phyloP scores from a whole-genome alignment of 2,329 filamentous ascomycete species.

The Botrytis aclada region DNA sequence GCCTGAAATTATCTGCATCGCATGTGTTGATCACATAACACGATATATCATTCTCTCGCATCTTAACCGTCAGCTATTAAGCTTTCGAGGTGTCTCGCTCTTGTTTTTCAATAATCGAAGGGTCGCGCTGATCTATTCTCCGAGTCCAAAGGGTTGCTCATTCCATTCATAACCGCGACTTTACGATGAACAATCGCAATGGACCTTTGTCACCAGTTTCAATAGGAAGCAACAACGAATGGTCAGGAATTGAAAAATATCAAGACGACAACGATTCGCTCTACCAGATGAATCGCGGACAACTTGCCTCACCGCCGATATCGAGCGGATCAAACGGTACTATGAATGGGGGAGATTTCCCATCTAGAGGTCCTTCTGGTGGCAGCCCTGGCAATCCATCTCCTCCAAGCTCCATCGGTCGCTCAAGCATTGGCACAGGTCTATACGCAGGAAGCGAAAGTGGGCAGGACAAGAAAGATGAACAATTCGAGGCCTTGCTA shows the following conservation, averaged over 20 bases:
- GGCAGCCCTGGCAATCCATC: conserved; percentile 65
- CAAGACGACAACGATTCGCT: conserved; percentile 48
- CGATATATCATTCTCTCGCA: background rate
- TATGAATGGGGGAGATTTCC: conserved; percentile 59
- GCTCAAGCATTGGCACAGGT: conserved; percentile 77
- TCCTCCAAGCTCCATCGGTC: conserved; percentile 81
- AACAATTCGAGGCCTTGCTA: conserved; percentile 60
- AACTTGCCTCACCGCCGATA: conserved; percentile 66
- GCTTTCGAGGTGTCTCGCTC: background rate
- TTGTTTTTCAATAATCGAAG: background rate
- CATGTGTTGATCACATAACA: conserved; percentile 13
- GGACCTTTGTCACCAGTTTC: conserved; percentile 79
- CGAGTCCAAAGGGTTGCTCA: conserved; percentile 8
- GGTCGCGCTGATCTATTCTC: conserved; percentile 8
- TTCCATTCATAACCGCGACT: conserved; percentile 18
- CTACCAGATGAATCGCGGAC: conserved; percentile 53
- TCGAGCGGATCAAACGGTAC: conserved; percentile 60
- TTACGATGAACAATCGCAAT: conserved; percentile 68
- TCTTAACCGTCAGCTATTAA: background rate
- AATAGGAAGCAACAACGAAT: conserved; percentile 71
- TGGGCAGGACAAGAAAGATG: conserved; percentile 63
- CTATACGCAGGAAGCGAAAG: conserved; percentile 66
- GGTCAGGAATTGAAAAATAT: conserved; percentile 69
- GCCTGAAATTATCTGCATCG: background rate
- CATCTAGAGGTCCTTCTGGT: conserved; percentile 43